phyloP scores from a whole-genome alignment of 2,329 filamentous ascomycete species.

The Capronia americana region DNA sequence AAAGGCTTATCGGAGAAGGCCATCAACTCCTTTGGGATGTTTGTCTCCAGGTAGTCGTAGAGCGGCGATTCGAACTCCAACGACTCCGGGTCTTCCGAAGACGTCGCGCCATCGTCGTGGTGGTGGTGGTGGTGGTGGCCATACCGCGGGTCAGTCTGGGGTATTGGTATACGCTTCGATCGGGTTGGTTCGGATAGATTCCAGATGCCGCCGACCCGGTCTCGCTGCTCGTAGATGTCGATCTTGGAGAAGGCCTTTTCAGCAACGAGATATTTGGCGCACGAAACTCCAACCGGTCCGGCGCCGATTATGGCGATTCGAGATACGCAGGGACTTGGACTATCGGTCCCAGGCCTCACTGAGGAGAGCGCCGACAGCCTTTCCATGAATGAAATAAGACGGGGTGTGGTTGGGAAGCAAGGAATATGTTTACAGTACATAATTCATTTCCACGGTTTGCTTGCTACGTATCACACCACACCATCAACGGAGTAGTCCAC shows the following conservation, averaged over 20 bases:
- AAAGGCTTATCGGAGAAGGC: conserved; percentile 75
- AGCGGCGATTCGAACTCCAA: conserved; percentile 80
- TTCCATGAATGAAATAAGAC: background rate
- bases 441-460: too few species aligned
- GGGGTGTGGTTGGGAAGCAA: background rate
- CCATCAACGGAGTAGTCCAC: conserved; percentile 2
- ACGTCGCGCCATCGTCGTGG: background rate
- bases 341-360: too few species aligned
- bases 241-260: conserved; percentile 74
- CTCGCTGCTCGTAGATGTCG: conserved; percentile 81
- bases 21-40: conserved; percentile 85
- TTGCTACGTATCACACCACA: too few species aligned
- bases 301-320: conserved; percentile 38
- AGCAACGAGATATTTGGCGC: conserved; percentile 78
- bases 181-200: conserved; percentile 62
- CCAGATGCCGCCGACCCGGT: conserved; percentile 82
- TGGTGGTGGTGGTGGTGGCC: conserved; percentile 52
- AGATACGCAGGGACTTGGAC: background rate
- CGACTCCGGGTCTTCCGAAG: conserved; percentile 39
- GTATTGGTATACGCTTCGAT: conserved; percentile 67
- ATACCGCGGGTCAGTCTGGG: conserved; percentile 66
- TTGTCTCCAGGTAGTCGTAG: conserved; percentile 83
- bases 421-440: too few species aligned
- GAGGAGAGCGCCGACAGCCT: background rate
- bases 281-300: conserved; percentile 62